These are phyloP conservation scores for Yamadazyma taylorii DNA, from an alignment of 1,139 yeast species.

Conservation along the genomic window DNA sequence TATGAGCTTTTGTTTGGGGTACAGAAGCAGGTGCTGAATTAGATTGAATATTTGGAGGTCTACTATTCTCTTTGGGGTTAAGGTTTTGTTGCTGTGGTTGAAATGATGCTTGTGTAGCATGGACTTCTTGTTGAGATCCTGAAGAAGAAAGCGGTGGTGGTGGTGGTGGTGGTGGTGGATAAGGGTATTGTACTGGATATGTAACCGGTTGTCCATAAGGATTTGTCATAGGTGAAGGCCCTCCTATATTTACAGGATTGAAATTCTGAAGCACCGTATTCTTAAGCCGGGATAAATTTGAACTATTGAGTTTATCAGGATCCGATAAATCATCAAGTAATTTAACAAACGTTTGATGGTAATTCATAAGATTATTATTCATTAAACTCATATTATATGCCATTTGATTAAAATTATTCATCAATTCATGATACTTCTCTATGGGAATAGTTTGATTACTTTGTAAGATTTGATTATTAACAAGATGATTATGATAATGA, in stretches of 20 bases:
- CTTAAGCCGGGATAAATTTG: background rate
- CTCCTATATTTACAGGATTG: constrained; percentile 5
- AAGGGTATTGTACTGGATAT: constrained; percentile 11
- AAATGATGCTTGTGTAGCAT: background rate
- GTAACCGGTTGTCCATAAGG: constrained; percentile 12
- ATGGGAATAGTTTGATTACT: constrained; percentile 18
- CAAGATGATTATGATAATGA: constrained; percentile 1
- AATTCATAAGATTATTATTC: background rate
- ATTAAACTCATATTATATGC: background rate
- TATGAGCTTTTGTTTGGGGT: constrained; percentile 8
- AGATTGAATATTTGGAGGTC: constrained; percentile 9
- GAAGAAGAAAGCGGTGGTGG: constrained; percentile 5
- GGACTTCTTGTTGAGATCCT: constrained; percentile 7
- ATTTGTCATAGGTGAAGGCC: no score
- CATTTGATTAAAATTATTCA: constrained; percentile 2
- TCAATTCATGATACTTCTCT: constrained; percentile 11
- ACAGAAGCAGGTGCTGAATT: constrained; percentile 14
- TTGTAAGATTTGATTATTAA: background rate
- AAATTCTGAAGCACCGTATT: background rate
- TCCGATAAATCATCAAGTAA: background rate
- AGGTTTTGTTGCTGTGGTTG: background rate
- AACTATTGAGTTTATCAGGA: background rate
- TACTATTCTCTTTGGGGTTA: constrained; percentile 8
- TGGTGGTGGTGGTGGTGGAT: constrained; percentile 11
- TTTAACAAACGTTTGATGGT: background rate